Conservation (phyloP, 2,329 filamentous ascomycete species). For the Verruconis gallopava region DNA sequence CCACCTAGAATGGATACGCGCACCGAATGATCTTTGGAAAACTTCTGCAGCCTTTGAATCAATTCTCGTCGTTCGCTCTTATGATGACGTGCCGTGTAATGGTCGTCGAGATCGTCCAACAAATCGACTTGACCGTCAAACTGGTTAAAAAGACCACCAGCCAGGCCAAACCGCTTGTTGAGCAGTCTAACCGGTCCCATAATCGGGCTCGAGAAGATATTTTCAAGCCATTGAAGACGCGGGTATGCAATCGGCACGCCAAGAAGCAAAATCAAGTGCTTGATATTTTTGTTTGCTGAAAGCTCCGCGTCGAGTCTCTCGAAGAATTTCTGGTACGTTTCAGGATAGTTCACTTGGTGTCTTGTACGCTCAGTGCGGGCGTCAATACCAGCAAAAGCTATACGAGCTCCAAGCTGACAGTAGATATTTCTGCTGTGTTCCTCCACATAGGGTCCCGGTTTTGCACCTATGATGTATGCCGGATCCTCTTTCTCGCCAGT, state of each 20-base stretch:
- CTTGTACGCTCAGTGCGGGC: conserved; percentile 64
- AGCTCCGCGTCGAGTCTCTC: conserved; percentile 41
- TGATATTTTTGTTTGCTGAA: conserved; percentile 40
- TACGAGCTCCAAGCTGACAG: conserved; percentile 50
- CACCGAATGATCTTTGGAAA: conserved; percentile 41
- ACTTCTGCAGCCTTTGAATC: conserved; percentile 48
- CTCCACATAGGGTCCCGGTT: conserved; percentile 55
- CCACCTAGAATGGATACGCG: conserved; percentile 51
- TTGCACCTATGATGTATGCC: conserved; percentile 66
- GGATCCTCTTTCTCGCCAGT: conserved; percentile 45
- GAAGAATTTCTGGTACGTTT: conserved; percentile 51
- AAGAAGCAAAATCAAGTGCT: conserved; percentile 49
- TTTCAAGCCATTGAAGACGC: conserved; percentile 91
- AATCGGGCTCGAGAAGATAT: conserved; percentile 72
- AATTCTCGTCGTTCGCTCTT: conserved; percentile 74
- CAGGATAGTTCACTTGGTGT: conserved; percentile 78
- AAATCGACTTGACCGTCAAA: conserved; percentile 69
- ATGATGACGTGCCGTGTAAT: conserved; percentile 82
- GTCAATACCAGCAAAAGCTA: conserved; percentile 49
- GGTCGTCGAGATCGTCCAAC: conserved; percentile 52
- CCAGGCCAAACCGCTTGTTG: conserved; percentile 79
- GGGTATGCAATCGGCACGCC: conserved; percentile 59
- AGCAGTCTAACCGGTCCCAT: conserved; percentile 82
- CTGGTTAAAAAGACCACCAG: conserved; percentile 78
- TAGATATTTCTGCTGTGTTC: conserved; percentile 48